These are phyloP conservation scores for Acacia crassicarpa DNA, from an alignment of 306 rosid genomes.

Conservation along the genomic window DNA sequence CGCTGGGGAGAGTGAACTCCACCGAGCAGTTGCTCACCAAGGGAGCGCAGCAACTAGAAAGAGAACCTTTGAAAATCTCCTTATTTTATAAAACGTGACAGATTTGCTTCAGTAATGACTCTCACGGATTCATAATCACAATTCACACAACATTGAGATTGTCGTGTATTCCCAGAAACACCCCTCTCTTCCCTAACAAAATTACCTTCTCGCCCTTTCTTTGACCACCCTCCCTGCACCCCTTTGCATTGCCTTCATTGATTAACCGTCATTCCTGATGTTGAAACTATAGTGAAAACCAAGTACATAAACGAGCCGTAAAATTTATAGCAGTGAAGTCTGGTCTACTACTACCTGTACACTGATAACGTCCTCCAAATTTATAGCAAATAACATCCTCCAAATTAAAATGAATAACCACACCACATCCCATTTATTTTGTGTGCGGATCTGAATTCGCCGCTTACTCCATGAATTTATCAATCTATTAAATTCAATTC, in stretches of 20 bases:
- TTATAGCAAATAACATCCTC: not conserved
- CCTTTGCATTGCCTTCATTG: not conserved
- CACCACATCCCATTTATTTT: not conserved
- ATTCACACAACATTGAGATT: not conserved
- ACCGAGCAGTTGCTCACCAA: constrained; percentile 23
- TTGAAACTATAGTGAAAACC: not conserved
- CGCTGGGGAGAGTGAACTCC: constrained; percentile 31
- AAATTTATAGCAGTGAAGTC: not conserved
- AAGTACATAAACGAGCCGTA: not conserved
- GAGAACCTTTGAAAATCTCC: not conserved
- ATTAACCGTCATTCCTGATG: not conserved
- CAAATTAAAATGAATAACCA: not conserved
- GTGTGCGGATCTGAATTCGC: not conserved
- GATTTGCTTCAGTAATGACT: not conserved
- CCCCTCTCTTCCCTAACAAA: not conserved
- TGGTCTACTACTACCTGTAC: not conserved
- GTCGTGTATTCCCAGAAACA: not conserved
- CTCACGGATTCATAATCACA: not conserved
- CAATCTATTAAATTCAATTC: not conserved
- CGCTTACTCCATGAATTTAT: not conserved
- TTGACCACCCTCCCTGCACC: constrained; percentile 12
- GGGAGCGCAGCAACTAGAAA: not conserved
- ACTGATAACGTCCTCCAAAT: not conserved
- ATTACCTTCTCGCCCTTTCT: constrained; percentile 5
- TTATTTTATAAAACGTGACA: not conserved